phyloP scores from a whole-genome alignment of 2,329 filamentous ascomycete species.

The Arthrobotrys megalospora region DNA sequence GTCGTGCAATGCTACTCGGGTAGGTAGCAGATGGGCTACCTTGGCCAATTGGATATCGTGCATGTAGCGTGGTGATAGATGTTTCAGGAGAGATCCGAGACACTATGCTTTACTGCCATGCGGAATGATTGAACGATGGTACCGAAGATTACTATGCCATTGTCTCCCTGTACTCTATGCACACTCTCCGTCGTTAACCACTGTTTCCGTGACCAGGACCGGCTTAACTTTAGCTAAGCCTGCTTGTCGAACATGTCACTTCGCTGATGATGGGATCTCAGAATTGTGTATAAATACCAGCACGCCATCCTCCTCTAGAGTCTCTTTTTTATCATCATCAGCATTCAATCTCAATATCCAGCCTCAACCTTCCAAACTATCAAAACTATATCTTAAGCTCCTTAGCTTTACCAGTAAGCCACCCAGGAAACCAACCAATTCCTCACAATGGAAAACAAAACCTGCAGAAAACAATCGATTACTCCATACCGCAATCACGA shows the following conservation, averaged over 20 bases:
- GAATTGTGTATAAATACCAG: conserved; percentile 10
- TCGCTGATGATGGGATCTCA: conserved; percentile 4
- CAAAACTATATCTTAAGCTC: conserved; percentile 20
- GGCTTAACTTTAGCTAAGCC: no score
- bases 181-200: conserved; percentile 4
- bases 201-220: neutral
- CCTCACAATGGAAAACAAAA: neutral
- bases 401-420: conserved; percentile 17
- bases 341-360: conserved; percentile 23
- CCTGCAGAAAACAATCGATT: neutral
- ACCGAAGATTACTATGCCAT: conserved; percentile 33
- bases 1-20: neutral
- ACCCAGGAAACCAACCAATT: neutral
- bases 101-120: conserved; percentile 1
- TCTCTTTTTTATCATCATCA: conserved; percentile 12
- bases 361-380: conserved; percentile 18
- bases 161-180: conserved; percentile 16
- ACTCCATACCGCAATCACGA: no score
- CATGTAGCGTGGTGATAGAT: neutral
- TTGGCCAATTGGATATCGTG: neutral
- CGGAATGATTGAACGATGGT: conserved; percentile 21
- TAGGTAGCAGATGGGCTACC: neutral
- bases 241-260: neutral
- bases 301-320: conserved; percentile 20
- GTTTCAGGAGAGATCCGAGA: conserved; percentile 1